Conservation (phyloP, 352 stramenopile species). For the Globisporangium solare region DNA sequence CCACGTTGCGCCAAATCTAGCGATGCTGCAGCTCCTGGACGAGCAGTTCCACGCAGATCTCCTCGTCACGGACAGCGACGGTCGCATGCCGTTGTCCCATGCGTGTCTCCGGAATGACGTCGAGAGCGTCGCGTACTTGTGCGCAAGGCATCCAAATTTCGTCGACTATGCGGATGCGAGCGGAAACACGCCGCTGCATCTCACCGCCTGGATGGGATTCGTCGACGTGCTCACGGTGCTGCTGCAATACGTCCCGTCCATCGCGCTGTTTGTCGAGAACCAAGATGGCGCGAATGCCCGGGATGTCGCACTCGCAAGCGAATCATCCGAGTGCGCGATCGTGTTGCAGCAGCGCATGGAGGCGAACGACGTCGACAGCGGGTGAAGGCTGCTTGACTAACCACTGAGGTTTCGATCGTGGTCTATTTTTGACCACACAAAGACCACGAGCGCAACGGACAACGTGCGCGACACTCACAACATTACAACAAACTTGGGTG, state of each 20-base stretch:
- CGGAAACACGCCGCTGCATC: constrained; percentile 67
- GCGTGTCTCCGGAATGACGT: constrained; percentile 50
- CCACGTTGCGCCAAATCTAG: constrained; percentile 39
- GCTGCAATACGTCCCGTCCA: constrained; percentile 28
- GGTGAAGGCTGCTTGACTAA: too few species aligned
- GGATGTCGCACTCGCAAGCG: constrained; percentile 33
- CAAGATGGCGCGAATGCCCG: constrained; percentile 38
- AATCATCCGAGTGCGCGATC: constrained; percentile 15
- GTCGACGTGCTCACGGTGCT: constrained; percentile 27
- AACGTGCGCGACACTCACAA: too few species aligned
- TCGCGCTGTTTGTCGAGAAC: constrained; percentile 55
- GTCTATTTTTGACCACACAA: too few species aligned
- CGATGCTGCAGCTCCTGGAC: constrained; percentile 31
- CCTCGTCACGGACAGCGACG: constrained; percentile 43
- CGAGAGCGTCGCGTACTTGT: constrained; percentile 49
- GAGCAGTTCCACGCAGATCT: constrained; percentile 43
- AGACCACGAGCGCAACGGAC: too few species aligned
- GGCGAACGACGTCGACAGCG: background rate
- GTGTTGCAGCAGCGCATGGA: constrained; percentile 19
- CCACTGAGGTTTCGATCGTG: too few species aligned
- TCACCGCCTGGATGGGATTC: constrained; percentile 42
- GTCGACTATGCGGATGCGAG: constrained; percentile 59
- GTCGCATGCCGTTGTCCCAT: constrained; percentile 57
- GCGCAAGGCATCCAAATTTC: constrained; percentile 48
- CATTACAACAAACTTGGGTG: too few species aligned